These are phyloP conservation scores for Talaromyces amestolkiae DNA, from an alignment of 2,329 filamentous ascomycete genomes.

Conservation along the genomic window DNA sequence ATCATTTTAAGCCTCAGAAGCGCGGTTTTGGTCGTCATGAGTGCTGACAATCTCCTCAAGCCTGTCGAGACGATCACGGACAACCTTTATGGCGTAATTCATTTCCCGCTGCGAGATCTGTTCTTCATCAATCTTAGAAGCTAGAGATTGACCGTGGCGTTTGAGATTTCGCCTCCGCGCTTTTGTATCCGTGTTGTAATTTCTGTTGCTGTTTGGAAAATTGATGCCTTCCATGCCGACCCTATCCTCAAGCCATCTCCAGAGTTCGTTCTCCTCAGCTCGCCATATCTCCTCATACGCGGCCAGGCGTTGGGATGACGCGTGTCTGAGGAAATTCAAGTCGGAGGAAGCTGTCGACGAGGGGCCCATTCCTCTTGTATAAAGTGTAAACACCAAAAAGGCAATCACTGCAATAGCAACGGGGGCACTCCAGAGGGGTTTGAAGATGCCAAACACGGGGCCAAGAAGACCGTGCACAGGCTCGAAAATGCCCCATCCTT, in stretches of 20 bases:
- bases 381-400: conserved; percentile 69
- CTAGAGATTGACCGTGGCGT: conserved; percentile 46
- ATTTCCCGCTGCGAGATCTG: conserved; percentile 72
- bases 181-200: conserved; percentile 44
- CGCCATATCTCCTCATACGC: conserved; percentile 95
- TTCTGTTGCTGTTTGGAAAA: conserved; percentile 34
- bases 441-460: conserved; percentile 67
- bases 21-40: conserved; percentile 42
- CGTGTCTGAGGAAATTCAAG: conserved; percentile 40
- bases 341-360: conserved; percentile 37
- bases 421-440: conserved; percentile 71
- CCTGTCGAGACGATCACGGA: conserved; percentile 76
- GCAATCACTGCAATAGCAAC: conserved; percentile 73
- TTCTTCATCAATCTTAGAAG: conserved; percentile 60
- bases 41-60: conserved; percentile 70
- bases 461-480: conserved; percentile 68
- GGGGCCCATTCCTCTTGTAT: conserved; percentile 56
- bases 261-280: conserved; percentile 80
- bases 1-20: not conserved
- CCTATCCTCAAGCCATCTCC: conserved; percentile 89
- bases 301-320: conserved; percentile 64
- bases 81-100: conserved; percentile 76
- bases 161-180: conserved; percentile 31
- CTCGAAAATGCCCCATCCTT: conserved; percentile 78
- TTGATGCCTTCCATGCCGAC: conserved; percentile 65